Evolutionary conservation across 202 grass and related monocot species (phyloP), one percentile per base, ranked within the genome.

Genomic region (Eragrostis tef): DNA sequence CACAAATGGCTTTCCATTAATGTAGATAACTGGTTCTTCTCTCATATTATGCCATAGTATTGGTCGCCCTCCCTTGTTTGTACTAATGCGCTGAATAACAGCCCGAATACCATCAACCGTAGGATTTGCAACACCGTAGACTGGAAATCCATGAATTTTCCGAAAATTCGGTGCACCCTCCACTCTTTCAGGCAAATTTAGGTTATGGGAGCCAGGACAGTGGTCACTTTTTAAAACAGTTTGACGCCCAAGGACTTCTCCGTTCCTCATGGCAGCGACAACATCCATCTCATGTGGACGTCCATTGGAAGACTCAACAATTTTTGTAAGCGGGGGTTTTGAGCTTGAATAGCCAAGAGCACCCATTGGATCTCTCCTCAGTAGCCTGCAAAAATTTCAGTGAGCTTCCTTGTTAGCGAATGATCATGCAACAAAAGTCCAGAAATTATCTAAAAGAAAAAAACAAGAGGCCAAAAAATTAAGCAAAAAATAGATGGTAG

Each of bases 1-100:
- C 67, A 98, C 96, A 90, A 93, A 95, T 71, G 96, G 96, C 58
- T 93, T 98, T 64, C 96, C 92, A 88, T 98, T 93, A 79, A 95
- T 98, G 78, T 95, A 98, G 75, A 98, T 88, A 85, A 98, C 96
- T 27, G 96, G 92, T 75, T 98, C 96, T 95, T 98, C 96, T 84
- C 96, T 93, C 96, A 98, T 98, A 77, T 98, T 98, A 84, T 98
- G 96, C 96, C 96, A 98, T 63, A 98, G 82, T 83, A 98, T 85
- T 9, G 92, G 87, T 12, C 85, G 70, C 14, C 91, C 87, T 77
- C 90, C 96, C 69, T 98, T 95, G 79, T 83, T 95, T 78, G 89
- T 88, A 89, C 87, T 90, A 70, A 98, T 85, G 16, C 87, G 79
- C 80, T 90, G 89, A 65, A 98, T 87, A 78, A 98, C 96, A 66